Evolutionary conservation across 768 basidiomycete genomes (phyloP).

Genomic region (Leccinum uliginosum): DNA sequence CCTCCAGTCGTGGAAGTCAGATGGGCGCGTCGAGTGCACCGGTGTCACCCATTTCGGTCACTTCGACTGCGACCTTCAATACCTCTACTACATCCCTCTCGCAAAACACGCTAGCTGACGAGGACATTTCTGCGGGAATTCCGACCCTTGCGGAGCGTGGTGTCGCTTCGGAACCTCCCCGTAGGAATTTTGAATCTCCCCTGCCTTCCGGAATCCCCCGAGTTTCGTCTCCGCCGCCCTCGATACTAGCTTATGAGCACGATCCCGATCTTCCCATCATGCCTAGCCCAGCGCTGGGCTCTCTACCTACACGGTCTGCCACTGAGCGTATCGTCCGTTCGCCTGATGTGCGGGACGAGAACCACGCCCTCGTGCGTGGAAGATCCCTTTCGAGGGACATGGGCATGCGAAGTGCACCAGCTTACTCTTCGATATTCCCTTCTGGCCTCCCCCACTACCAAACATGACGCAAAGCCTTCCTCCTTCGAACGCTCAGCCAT

Average conservation of each 20-base stretch:
- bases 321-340: constrained; percentile 30
- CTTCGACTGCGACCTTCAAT: constrained; percentile 27
- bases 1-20: constrained; percentile 30
- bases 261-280: constrained; percentile 26
- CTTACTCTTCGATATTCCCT: constrained; percentile 31
- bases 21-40: constrained; percentile 29
- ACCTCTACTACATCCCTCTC: constrained; percentile 18
- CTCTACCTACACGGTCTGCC: constrained; percentile 28
- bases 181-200: constrained; percentile 14
- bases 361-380: constrained; percentile 25
- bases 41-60: constrained; percentile 27
- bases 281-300: constrained; percentile 11
- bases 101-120: constrained; percentile 14
- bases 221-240: constrained; percentile 23
- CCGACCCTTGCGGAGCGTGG: constrained; percentile 17
- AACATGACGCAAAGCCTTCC: constrained; percentile 23
- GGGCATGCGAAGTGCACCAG: constrained; percentile 31
- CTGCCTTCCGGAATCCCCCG: constrained; percentile 19
- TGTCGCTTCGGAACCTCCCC: constrained; percentile 23
- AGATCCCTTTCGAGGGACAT: constrained; percentile 31
- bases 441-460: constrained; percentile 30
- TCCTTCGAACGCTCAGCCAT: constrained; percentile 20
- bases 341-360: constrained; percentile 27
- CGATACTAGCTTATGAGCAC: constrained; percentile 21
- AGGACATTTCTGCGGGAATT: constrained; percentile 16